Evolutionary conservation across 176 grass and related monocot species (phyloP).

Genomic region (Zoysia pacifica): DNA sequence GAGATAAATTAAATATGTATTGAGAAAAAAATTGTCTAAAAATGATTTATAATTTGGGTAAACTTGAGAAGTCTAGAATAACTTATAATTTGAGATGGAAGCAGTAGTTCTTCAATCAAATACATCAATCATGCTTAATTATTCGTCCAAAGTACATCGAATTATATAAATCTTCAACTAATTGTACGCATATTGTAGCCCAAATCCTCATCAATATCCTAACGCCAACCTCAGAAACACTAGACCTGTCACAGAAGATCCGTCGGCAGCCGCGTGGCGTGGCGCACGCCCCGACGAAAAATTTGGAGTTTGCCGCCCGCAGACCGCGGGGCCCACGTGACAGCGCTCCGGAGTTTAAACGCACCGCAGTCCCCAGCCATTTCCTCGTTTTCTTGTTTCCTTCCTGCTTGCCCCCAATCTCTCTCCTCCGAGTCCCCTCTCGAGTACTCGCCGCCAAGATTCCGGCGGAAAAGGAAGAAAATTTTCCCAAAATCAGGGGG

Average conservation of each 20-base stretch:
- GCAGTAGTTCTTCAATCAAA: too few species aligned
- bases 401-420: not conserved
- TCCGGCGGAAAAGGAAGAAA: not conserved
- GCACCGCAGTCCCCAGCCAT: conserved; percentile 8
- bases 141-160: too few species aligned
- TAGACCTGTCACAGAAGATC: conserved; percentile 13
- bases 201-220: too few species aligned
- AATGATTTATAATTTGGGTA: too few species aligned
- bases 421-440: not conserved
- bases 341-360: conserved; percentile 40
- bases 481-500: not conserved
- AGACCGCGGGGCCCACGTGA: conserved; percentile 1
- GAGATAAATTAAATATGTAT: too few species aligned
- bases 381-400: not conserved
- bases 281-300: conserved; percentile 32
- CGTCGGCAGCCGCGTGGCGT: not conserved
- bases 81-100: too few species aligned
- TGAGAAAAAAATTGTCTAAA: too few species aligned
- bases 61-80: too few species aligned
- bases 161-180: too few species aligned
- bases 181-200: too few species aligned
- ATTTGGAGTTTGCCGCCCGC: conserved; percentile 62
- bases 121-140: too few species aligned
- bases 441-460: not conserved
- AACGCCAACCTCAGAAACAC: too few species aligned